Percentiles rank a stretch among this genome's conserved stretches.
phyloP scores from a whole-genome alignment of 345 rosid species.

The Bruguiera gymnorhiza region DNA sequence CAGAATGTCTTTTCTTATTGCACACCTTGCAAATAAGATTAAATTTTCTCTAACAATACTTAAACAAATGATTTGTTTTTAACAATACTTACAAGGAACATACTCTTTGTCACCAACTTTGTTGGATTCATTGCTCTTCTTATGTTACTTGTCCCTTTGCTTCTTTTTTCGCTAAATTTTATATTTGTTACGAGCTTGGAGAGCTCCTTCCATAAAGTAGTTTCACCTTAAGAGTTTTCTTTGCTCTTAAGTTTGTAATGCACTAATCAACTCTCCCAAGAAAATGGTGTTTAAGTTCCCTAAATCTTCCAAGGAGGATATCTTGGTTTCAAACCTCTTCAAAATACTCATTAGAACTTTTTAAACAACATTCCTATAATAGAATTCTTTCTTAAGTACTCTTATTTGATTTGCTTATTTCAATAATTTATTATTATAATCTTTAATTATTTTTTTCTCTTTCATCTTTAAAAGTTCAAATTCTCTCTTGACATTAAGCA shows the following conservation, averaged over 20 bases:
- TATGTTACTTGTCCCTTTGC: neutral
- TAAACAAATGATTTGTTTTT: neutral
- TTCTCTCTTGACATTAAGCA: neutral
- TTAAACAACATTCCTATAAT: neutral
- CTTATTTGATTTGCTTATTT: neutral
- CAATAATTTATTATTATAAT: neutral
- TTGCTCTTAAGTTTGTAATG: neutral
- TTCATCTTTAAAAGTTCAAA: neutral
- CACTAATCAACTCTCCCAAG: neutral
- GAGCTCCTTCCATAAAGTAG: neutral
- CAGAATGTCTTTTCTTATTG: neutral
- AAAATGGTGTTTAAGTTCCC: neutral
- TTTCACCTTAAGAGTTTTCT: neutral
- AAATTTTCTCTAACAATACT: neutral
- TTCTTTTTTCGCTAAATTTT: neutral
- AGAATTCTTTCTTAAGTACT: neutral
- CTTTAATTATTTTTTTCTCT: neutral
- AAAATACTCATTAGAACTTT: neutral
- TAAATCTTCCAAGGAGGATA: neutral
- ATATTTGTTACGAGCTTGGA: neutral
- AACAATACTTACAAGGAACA: neutral
- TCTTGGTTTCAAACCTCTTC: neutral
- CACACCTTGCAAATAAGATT: neutral
- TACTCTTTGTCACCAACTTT: neutral
- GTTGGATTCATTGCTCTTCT: neutral